Evolutionary conservation across 140 eudicot genomes (phyloP).

Genomic region (Anethum foeniculum): DNA sequence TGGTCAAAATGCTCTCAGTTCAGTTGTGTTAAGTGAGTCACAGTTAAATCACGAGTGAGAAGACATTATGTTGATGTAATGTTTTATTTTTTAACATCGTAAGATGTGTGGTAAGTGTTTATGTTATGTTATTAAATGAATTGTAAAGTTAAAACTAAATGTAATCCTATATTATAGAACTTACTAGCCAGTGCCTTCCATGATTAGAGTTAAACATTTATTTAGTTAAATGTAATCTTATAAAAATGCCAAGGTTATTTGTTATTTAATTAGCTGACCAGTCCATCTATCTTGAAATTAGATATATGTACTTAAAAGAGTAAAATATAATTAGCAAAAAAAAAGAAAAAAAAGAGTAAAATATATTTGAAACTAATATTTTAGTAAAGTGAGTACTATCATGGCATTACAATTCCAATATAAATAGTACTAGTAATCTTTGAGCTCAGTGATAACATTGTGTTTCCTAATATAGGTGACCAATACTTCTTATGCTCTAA

Average conservation of each 20-base stretch:
- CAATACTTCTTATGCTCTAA: background rate
- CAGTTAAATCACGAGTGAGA: background rate
- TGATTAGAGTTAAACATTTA: background rate
- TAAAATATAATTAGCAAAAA: too few relatives aligned
- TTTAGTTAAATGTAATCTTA: background rate
- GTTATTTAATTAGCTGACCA: background rate
- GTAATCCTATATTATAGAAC: background rate
- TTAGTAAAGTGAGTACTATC: background rate
- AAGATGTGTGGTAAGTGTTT: background rate
- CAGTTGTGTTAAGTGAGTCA: background rate
- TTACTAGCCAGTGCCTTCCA: background rate
- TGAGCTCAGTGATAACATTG: background rate
- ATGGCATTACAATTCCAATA: background rate
- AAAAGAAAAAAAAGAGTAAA: too few relatives aligned
- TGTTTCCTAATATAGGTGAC: background rate
- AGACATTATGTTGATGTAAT: background rate
- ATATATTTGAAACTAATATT: background rate
- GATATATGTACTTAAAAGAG: background rate
- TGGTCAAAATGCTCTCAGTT: background rate
- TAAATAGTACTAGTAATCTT: background rate
- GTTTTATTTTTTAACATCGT: background rate
- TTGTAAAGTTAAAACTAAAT: background rate
- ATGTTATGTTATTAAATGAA: background rate
- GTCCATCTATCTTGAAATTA: background rate
- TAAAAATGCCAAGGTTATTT: background rate